Evolutionary conservation across 2,329 filamentous ascomycete species (phyloP), one percentile per base, ranked within the genome.

Genomic region (Zymoseptoria brevis): DNA sequence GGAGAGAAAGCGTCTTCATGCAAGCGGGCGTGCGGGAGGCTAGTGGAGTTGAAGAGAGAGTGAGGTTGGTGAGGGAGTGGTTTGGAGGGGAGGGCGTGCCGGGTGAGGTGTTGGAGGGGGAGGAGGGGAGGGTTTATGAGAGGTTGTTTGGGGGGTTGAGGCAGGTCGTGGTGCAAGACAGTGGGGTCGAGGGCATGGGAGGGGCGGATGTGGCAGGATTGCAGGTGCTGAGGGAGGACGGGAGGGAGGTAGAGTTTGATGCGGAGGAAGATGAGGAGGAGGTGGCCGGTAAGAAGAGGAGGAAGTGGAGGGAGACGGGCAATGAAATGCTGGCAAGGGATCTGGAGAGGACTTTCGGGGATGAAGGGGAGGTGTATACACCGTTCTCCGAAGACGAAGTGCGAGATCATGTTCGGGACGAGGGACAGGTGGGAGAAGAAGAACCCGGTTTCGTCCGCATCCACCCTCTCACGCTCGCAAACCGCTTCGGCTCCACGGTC

Each of bases 401-500:
- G 1, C 65, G 88, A 13, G 66, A 88, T 51, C 77, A 79, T 61
- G 77, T 84, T 65, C 78, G 79, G 0, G 77, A 80, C 9, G 74
- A 81, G 57, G 87, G 86, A 4, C 71, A 76, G 6, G 75, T 29
- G 26, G 26, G 85, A 3, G 85, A 89, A 68, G 84, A 88, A 68
- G 61, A 69, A 16, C 68, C 69, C n/a, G 70, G 65, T 2, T 75
- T 76, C 7, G 72, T 78, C 54, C 84, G 89, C 19, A 79, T 86
- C 19, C 94, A 97, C 73, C 85, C 87, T 2, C 79, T 90, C 59
- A 96, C 91, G 0, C 73, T 81, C 1, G 79, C 85, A 50, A 91
- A 89, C n/a, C 85, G 86, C 62, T 95, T 87, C 71, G 89, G 92
- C 1, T 81, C 81, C 49, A 95, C 92, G 8, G 73, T 96, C 13